Percentiles rank a stretch among this genome's conserved stretches.
These are phyloP conservation scores for Elaeis oleifera DNA, from an alignment of 202 grass and related monocot species.

Conservation along the genomic window DNA sequence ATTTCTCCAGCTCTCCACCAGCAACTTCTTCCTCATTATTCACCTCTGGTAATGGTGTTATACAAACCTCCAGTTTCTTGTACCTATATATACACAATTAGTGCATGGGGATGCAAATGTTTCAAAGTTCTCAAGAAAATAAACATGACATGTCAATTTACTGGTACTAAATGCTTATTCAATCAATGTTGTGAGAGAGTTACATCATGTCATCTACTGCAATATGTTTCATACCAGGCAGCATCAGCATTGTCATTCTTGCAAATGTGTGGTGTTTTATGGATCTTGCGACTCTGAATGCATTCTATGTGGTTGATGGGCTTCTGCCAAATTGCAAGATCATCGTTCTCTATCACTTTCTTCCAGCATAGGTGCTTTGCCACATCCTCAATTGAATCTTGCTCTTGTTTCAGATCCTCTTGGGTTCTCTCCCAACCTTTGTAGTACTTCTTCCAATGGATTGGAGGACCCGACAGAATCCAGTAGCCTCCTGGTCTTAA, in stretches of 20 bases:
- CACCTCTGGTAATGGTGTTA: conserved; percentile 11
- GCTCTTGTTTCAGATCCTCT: conserved; percentile 11
- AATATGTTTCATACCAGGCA: not conserved
- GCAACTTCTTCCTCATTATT: not conserved
- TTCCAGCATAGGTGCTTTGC: conserved; percentile 4
- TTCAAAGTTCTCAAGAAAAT: no score
- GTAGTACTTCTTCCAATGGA: conserved; percentile 20
- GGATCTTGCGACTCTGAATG: not conserved
- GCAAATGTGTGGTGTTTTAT: conserved; percentile 3
- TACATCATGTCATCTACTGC: no score
- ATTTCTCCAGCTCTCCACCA: conserved; percentile 3
- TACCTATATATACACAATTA: not conserved
- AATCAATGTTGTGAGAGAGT: no score
- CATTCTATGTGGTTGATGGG: conserved; percentile 17
- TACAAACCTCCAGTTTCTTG: conserved; percentile 8
- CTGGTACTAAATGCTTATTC: no score
- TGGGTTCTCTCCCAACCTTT: conserved; percentile 4
- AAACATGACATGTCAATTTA: no score
- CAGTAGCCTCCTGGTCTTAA: conserved; percentile 16
- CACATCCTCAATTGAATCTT: conserved; percentile 7
- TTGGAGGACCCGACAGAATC: conserved; percentile 16
- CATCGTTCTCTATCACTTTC: conserved; percentile 1
- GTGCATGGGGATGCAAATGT: no score
- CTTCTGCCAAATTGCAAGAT: conserved; percentile 16
- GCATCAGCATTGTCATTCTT: not conserved